phyloP scores from a whole-genome alignment of 371 early-diverging fungal genomes.

The Massospora cicadina region DNA sequence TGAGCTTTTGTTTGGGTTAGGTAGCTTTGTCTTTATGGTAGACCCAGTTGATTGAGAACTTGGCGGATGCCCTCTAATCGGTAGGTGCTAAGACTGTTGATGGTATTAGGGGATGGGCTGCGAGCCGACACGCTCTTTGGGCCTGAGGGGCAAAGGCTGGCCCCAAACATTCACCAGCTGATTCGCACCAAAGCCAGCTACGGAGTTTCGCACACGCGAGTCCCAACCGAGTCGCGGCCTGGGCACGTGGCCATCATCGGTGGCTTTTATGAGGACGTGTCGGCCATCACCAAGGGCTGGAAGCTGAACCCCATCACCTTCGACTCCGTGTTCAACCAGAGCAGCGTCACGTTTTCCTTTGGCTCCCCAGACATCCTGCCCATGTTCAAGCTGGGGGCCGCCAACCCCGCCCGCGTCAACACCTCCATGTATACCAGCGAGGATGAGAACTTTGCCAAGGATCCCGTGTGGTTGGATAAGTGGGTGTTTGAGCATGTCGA shows the following conservation, averaged over 20 bases:
- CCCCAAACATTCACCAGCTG: conserved; percentile 54
- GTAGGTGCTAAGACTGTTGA: no score
- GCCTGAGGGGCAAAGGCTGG: conserved; percentile 22
- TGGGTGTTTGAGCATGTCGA: conserved; percentile 69
- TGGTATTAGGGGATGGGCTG: conserved; percentile 80
- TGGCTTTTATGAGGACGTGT: conserved; percentile 94
- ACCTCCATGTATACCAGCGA: conserved; percentile 80
- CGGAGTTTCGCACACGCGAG: conserved; percentile 89
- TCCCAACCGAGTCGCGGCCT: conserved; percentile 96
- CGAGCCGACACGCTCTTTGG: conserved; percentile 75
- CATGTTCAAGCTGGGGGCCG: conserved; percentile 86
- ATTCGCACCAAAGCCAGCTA: conserved; percentile 48
- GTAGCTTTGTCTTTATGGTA: no score
- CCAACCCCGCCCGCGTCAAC: conserved; percentile 51
- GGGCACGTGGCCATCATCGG: conserved; percentile 94
- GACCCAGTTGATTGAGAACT: no score
- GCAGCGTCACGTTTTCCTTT: conserved; percentile 85
- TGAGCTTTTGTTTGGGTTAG: no score
- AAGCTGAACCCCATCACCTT: conserved; percentile 92
- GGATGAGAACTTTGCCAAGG: conserved; percentile 75
- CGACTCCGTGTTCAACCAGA: conserved; percentile 87
- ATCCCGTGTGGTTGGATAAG: conserved; percentile 65
- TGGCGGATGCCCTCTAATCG: no score
- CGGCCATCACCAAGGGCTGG: conserved; percentile 95
- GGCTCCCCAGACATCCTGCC: conserved; percentile 93